These are phyloP conservation scores for Zymoseptoria brevis DNA, from an alignment of 2,329 filamentous ascomycete species.

Conservation along the genomic window DNA sequence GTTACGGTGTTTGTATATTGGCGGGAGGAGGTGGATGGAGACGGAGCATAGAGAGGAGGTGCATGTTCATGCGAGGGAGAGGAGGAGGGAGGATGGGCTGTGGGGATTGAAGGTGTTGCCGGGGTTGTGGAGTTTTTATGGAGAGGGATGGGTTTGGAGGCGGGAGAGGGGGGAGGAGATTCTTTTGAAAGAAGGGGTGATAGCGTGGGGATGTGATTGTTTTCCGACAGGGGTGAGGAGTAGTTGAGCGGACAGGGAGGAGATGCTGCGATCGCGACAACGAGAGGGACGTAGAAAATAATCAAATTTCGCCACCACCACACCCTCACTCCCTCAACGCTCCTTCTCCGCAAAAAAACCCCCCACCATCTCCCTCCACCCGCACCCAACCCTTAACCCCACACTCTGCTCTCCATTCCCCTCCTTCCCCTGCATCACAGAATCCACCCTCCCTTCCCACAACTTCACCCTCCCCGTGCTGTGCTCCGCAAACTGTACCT, in stretches of 20 bases:
- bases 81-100: not conserved
- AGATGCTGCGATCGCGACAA: too few relatives aligned
- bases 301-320: too few relatives aligned
- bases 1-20: not conserved
- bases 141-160: not conserved
- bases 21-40: not conserved
- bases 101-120: not conserved
- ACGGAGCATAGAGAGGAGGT: not conserved
- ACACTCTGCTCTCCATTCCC: not conserved
- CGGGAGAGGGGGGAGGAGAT: not conserved
- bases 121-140: not conserved
- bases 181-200: not conserved
- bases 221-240: not conserved
- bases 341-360: too few relatives aligned
- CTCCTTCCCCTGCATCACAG: not conserved
- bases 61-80: not conserved
- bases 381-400: not conserved
- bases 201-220: not conserved
- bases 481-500: not conserved
- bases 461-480: not conserved
- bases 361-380: not conserved
- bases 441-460: not conserved
- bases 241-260: too few relatives aligned
- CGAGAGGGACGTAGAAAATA: too few relatives aligned
- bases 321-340: not conserved